Evolutionary conservation across 2,329 filamentous ascomycete species (phyloP).

Genomic region (Celoporthe dispersa): DNA sequence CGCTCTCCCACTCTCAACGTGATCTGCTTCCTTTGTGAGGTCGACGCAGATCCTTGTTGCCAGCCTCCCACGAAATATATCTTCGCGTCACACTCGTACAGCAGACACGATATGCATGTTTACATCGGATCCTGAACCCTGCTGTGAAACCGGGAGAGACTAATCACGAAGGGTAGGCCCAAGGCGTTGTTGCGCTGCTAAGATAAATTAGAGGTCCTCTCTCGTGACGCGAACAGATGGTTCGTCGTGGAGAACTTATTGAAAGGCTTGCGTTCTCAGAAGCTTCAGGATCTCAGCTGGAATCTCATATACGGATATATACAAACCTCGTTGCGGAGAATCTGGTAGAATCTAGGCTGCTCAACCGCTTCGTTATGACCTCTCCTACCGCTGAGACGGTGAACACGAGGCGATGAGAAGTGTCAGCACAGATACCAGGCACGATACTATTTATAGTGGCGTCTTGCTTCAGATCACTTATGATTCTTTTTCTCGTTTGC

Average conservation of each 20-base stretch:
- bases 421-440: conserved; percentile 13
- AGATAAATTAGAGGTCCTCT: background rate
- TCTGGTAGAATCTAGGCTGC: background rate
- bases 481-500: too few species aligned
- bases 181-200: background rate
- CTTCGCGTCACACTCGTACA: background rate
- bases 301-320: too few species aligned
- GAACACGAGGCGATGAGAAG: conserved; percentile 31
- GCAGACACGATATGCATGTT: background rate
- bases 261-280: too few species aligned
- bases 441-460: background rate
- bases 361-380: conserved; percentile 34
- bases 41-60: background rate
- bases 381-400: conserved; percentile 35
- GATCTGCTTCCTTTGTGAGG: background rate
- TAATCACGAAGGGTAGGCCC: background rate
- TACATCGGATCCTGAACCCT: background rate
- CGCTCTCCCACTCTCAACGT: background rate
- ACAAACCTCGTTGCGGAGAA: too few species aligned
- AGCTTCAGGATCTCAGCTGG: too few species aligned
- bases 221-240: too few species aligned
- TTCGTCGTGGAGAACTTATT: too few species aligned
- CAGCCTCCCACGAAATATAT: background rate
- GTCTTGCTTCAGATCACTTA: background rate
- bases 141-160: conserved; percentile 29